Evolutionary conservation across 352 stramenopile genomes (phyloP).

Genomic region (Globisporangium cylindrosporum): DNA sequence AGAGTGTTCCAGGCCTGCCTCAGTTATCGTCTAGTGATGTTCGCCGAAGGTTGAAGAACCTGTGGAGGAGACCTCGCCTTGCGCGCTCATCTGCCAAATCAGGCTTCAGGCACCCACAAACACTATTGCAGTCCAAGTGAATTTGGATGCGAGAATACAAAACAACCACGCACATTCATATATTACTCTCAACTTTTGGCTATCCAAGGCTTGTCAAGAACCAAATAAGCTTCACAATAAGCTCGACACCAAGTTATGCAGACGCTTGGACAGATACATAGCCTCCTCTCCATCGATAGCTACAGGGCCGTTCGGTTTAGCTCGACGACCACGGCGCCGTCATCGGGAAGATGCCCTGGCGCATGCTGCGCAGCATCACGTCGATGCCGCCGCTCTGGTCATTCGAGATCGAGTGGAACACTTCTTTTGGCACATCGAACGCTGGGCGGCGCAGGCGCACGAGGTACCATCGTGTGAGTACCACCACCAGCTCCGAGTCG

Average conservation of each 20-base stretch:
- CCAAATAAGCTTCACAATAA: too few species aligned
- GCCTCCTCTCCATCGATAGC: background rate
- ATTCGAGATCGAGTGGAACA: background rate
- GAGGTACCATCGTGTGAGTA: slow-evolving; percentile 13
- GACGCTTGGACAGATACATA: background rate
- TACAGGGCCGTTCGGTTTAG: background rate
- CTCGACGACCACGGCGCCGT: background rate
- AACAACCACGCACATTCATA: too few species aligned
- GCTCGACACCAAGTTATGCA: background rate
- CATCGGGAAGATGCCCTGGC: slow-evolving; percentile 3
- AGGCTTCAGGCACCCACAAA: too few species aligned
- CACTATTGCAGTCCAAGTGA: too few species aligned
- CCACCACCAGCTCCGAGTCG: background rate
- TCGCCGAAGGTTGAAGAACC: too few species aligned
- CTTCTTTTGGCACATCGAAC: slow-evolving; percentile 7
- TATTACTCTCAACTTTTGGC: too few species aligned
- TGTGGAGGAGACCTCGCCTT: too few species aligned
- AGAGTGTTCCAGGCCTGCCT: too few species aligned
- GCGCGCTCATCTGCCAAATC: too few species aligned
- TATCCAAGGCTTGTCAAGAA: too few species aligned
- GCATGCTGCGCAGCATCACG: slow-evolving; percentile 11
- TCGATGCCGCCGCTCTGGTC: background rate
- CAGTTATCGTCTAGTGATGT: too few species aligned
- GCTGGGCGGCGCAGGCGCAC: background rate
- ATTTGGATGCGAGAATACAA: too few species aligned